Base-by-base conservation (phyloP, 441 rosid species). In the Euphorbia celastroides region DNA sequence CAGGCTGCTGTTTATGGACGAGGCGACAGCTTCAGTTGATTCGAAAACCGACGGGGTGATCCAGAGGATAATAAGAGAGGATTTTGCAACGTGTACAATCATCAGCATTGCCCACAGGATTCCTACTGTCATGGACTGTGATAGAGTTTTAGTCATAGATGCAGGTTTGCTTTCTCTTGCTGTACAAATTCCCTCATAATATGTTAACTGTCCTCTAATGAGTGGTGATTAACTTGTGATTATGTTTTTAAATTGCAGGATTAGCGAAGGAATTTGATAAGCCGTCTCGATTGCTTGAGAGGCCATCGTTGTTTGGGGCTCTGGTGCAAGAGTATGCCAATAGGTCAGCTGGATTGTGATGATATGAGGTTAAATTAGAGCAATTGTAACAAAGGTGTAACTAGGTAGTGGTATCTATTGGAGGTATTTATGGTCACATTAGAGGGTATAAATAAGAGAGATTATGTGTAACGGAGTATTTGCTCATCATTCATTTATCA, bases 41-140 rank as follows among this genome's bases (percentile, higher is more conserved):
- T 90, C 98, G 0, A 93, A 86, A 70, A 93, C 97, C 3, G 96
- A 91, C 25, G 93, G 96, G 1, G 84, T 84, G 69, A 93, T 93
- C 69, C 98, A 93, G 69, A 87, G 77, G 82, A 93, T 90, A 70
- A 88, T 93, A 26, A 75, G 98, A 27, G 94, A 93, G 73, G 98
- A 88, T 59, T 90, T 90, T 55, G 84, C 80, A 6, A 66, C 81
- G 0, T 86, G 97, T 70, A 91, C 99, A 8, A 91, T 94, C 30
- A 84, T 91, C 79, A 94, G 97, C 81, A 93, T 90, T 70, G 97
- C 98, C 70, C 97, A 93, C 68, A 83, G 98, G 78, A 93, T 93
- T 70, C 97, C 97, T 13, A 93, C 98, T 1, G 96, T 93, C 38
- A 93, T 93, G 98, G 97, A 93, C 76, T 90, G 98, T 41, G 89